Percentiles rank a stretch among this genome's conserved stretches.
phyloP scores from a whole-genome alignment of 2,329 filamentous ascomycete genomes.

The Pyricularia pennisetigena region DNA sequence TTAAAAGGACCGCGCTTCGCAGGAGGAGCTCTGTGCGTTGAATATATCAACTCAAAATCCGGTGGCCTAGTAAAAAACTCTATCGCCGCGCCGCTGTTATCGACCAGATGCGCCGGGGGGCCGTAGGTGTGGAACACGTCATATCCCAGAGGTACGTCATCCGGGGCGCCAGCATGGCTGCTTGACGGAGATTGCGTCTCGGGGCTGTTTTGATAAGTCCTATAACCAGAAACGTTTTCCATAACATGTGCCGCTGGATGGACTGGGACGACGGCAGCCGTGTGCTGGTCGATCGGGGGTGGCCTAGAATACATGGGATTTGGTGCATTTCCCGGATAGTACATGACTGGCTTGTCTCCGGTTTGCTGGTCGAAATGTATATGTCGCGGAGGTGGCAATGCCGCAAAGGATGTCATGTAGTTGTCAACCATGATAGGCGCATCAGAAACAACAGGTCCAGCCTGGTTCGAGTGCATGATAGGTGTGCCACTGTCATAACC shows the following conservation, averaged over 20 bases:
- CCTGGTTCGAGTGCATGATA: not conserved
- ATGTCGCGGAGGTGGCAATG: not conserved
- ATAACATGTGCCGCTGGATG: not conserved
- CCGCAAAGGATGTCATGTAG: not conserved
- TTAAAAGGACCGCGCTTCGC: slow-evolving; percentile 44
- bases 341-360: not conserved
- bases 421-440: not conserved
- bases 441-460: not conserved
- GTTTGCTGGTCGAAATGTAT: not conserved
- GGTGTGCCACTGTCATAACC: not conserved
- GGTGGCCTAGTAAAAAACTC: slow-evolving; percentile 8
- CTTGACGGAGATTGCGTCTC: not conserved
- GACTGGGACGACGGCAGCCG: not conserved
- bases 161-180: not conserved
- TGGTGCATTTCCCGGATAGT: not conserved
- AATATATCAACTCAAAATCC: slow-evolving; percentile 22
- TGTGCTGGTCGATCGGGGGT: not conserved
- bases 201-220: not conserved
- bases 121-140: slow-evolving; percentile 8
- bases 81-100: slow-evolving; percentile 6
- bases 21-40: slow-evolving; percentile 24
- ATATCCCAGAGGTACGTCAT: slow-evolving; percentile 8
- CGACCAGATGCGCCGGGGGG: slow-evolving; percentile 5
- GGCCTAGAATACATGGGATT: not conserved
- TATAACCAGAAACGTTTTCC: not conserved